Conservation (phyloP, 1,139 yeast genomes). For the Geotrichum candidum region DNA sequence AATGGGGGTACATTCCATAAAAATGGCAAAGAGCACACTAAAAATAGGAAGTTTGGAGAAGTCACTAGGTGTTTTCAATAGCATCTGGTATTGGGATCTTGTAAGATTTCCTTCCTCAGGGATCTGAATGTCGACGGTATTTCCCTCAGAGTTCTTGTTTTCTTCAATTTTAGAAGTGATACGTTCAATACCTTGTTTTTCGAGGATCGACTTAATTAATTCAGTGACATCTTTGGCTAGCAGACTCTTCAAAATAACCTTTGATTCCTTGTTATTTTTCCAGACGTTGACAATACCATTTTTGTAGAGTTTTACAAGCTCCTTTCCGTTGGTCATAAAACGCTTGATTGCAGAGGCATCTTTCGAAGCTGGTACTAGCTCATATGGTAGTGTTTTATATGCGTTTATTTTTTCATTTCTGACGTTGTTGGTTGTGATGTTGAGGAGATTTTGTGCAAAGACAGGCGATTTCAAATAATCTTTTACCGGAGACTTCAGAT, state of each 20-base stretch:
- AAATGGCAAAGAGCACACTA: slow-evolving; percentile 50
- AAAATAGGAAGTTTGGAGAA: slow-evolving; percentile 57
- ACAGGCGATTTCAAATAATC: background rate
- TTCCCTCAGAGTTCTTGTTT: background rate
- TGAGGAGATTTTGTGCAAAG: slow-evolving; percentile 13
- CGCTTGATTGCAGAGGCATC: slow-evolving; percentile 6
- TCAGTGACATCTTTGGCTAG: slow-evolving; percentile 18
- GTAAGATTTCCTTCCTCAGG: slow-evolving; percentile 33
- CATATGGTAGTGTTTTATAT: slow-evolving; percentile 14
- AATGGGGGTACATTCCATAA: slow-evolving; percentile 60
- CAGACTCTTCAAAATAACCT: slow-evolving; percentile 1
- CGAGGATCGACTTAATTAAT: slow-evolving; percentile 29
- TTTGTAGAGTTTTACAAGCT: slow-evolving; percentile 32
- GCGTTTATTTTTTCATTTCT: slow-evolving; percentile 10
- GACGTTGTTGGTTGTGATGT: background rate
- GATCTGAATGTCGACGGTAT: slow-evolving; percentile 2
- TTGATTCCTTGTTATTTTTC: slow-evolving; percentile 27
- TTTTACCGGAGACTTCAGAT: background rate
- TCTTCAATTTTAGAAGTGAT: slow-evolving; percentile 1
- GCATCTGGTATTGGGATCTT: slow-evolving; percentile 49
- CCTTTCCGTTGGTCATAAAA: slow-evolving; percentile 29
- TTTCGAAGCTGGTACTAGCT: slow-evolving; percentile 5
- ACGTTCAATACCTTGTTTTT: slow-evolving; percentile 24
- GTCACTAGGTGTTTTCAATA: slow-evolving; percentile 56
- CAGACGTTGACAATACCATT: slow-evolving; percentile 34